Evolutionary conservation across 305 asterid genomes (phyloP), one percentile per base, ranked within the genome.

Genomic region (Coffea humblotiana): DNA sequence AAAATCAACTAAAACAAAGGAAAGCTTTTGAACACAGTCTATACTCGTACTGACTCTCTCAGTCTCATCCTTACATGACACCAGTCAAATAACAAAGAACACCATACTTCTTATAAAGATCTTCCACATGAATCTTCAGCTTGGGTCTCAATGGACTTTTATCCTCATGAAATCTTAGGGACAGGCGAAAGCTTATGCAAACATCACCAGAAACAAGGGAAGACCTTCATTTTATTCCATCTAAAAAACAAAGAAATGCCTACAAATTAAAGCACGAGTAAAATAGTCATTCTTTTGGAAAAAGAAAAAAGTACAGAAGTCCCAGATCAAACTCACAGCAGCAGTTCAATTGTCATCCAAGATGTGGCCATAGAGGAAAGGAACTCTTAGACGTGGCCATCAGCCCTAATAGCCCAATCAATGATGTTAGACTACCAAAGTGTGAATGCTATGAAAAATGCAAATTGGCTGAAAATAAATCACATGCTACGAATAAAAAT

Each of bases 321-420:
- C 77, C 63, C 35, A 19, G 9, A 27, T 18, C 52, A 43, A 72
- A 51, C 77, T 29, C 77, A 72, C 64, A 27, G 64, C 25, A 29
- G n/a, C n/a, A 72, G 35, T 72, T 45, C 58, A 71, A 16, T 23
- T 40, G 75, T 21, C 74, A 47, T 71, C 75, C 58, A 47, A 45
- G 15, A 71, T 2, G 58, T 71, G 43, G 13, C 76, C 27, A 48
- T 1, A 25, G 61, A 72, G 5, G 43, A 25, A 72, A 71, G 43
- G 76, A 72, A 43, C 56, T 25, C 61, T 14, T 72, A 49, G 43
- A 25, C 43, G 9, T 12, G 61, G 54, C 43, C 61, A 72, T 29
- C 76, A 72, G 29, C 25, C 76, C 76, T 72, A 49, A 49, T 49
- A 25, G 27, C 47, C 47, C 76, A 49, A 72, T 51, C 14, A 72